Percentiles rank a stretch among this genome's conserved stretches.
Conservation (phyloP, 257 asterid genomes). For the Lantana camara region DNA sequence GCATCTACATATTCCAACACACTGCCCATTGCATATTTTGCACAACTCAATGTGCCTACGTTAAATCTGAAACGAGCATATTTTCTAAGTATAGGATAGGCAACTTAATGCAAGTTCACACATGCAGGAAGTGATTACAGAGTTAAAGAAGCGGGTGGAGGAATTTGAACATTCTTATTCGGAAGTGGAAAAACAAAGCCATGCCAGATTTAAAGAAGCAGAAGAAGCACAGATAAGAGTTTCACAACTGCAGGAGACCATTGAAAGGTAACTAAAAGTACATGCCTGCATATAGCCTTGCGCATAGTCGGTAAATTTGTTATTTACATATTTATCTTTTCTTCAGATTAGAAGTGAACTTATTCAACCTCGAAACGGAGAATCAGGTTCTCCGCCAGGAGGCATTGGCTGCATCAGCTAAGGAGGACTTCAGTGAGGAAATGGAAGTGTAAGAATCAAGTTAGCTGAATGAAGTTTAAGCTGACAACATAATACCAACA, state of each 20-base stretch:
- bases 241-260: constrained; percentile 72
- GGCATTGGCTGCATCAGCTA: constrained; percentile 75
- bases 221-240: constrained; percentile 70
- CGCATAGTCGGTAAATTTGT: constrained; percentile 19
- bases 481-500: neutral
- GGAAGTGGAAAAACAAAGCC: constrained; percentile 67
- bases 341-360: constrained; percentile 69
- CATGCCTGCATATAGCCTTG: constrained; percentile 18
- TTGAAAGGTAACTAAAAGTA: constrained; percentile 62
- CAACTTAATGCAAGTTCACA: constrained; percentile 22
- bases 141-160: constrained; percentile 58
- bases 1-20: neutral
- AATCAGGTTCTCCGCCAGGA: constrained; percentile 94
- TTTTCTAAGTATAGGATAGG: constrained; percentile 8
- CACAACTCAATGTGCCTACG: constrained; percentile 6
- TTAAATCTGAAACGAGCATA: constrained; percentile 16
- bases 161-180: constrained; percentile 62
- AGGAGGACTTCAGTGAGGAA: constrained; percentile 73
- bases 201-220: constrained; percentile 61
- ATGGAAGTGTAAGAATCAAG: constrained; percentile 73
- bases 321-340: constrained; percentile 31
- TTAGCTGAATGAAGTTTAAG: neutral
- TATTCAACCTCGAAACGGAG: constrained; percentile 88
- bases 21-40: constrained; percentile 3
- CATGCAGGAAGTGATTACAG: constrained; percentile 68